Conservation (phyloP, 345 rosid species). For the Alliaria petiolata region DNA sequence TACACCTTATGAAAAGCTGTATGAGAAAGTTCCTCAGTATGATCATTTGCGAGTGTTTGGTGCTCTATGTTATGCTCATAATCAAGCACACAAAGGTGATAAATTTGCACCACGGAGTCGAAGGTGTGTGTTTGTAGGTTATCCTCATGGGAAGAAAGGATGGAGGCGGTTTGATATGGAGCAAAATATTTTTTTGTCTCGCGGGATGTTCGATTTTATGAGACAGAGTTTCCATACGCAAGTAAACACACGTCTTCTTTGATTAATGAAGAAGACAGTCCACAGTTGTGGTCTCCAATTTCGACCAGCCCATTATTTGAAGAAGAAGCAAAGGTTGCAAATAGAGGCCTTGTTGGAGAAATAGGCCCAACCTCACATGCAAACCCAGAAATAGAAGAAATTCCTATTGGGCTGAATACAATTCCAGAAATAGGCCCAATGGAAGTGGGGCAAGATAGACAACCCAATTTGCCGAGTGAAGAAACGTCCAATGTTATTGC, state of each 20-base stretch:
- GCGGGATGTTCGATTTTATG: background rate
- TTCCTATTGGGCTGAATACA: too few relatives aligned
- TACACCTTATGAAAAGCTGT: too few relatives aligned
- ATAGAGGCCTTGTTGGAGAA: too few relatives aligned
- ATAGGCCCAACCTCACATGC: too few relatives aligned
- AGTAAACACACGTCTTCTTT: background rate
- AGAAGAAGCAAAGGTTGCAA: too few relatives aligned
- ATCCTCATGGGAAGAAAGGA: background rate
- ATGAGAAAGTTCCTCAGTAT: background rate
- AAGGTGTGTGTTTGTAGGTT: background rate
- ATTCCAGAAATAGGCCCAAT: too few relatives aligned
- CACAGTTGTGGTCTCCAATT: too few relatives aligned
- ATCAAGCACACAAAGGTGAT: background rate
- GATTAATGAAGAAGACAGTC: too few relatives aligned
- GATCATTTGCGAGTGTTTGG: background rate
- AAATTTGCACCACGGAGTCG: background rate
- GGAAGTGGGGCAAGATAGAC: too few relatives aligned
- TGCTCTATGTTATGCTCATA: background rate
- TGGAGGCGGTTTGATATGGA: background rate
- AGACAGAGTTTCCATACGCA: background rate
- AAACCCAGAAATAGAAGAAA: too few relatives aligned
- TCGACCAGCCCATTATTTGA: too few relatives aligned
- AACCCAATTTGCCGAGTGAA: fast-evolving
- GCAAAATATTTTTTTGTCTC: background rate
- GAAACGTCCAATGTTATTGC: too few relatives aligned